These are phyloP conservation scores for Mortierella sp. DNA, from an alignment of 371 early-diverging fungal genomes.

Conservation along the genomic window DNA sequence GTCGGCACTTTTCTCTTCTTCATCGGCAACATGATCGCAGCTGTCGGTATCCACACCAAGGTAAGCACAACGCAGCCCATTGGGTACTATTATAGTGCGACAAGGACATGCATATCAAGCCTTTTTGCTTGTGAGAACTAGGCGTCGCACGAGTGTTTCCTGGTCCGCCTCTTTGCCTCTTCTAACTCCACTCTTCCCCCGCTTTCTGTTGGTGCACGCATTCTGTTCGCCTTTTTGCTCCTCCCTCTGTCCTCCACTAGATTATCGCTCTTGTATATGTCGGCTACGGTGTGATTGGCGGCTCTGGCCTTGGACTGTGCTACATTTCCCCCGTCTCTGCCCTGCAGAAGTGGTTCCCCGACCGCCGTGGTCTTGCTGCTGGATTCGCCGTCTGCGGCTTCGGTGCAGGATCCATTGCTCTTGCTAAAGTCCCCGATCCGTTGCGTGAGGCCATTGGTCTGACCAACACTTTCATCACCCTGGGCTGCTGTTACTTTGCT, in stretches of 20 bases:
- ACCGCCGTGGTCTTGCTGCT: conserved; percentile 58
- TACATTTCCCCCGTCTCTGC: conserved; percentile 67
- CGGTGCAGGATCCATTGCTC: conserved; percentile 69
- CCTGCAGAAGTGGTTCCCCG: conserved; percentile 64
- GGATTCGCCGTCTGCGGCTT: conserved; percentile 71
- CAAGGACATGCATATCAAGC: background rate
- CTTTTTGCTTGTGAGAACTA: background rate
- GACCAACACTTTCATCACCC: conserved; percentile 61
- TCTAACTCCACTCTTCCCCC: background rate
- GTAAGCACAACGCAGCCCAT: conserved; percentile 31
- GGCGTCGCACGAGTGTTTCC: too few relatives aligned
- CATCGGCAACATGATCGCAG: conserved; percentile 63
- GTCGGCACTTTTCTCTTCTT: conserved; percentile 61
- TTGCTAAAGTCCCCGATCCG: conserved; percentile 60
- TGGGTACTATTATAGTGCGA: background rate
- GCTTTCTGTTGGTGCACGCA: background rate
- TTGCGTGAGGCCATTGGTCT: conserved; percentile 56
- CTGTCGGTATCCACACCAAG: conserved; percentile 59
- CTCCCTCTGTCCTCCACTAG: background rate
- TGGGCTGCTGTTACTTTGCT: conserved; percentile 55
- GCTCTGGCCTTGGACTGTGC: conserved; percentile 65
- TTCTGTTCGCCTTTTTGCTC: background rate
- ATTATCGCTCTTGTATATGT: conserved; percentile 55
- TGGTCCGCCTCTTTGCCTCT: background rate
- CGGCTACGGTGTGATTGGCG: conserved; percentile 68